Evolutionary conservation across 345 rosid species (phyloP).

Genomic region (Reutealis trisperma): DNA sequence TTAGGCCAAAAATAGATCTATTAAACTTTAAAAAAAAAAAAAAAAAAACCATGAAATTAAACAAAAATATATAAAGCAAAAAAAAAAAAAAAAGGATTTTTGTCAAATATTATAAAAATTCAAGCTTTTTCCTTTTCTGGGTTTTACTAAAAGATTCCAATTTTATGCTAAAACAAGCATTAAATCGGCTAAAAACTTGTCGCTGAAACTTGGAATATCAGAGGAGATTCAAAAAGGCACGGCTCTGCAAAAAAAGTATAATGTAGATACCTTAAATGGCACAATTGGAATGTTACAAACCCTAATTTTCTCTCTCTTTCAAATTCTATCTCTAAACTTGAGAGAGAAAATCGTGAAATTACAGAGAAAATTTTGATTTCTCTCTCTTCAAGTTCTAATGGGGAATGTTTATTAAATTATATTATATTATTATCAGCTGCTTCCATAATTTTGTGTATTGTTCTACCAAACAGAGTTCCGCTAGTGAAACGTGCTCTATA

Average conservation of each 20-base stretch:
- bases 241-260: background rate
- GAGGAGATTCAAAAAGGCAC: conserved; percentile 10
- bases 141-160: background rate
- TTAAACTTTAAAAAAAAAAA: background rate
- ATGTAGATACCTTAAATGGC: conserved; percentile 16
- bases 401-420: too few relatives aligned
- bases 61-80: background rate
- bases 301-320: background rate
- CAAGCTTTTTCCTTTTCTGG: background rate
- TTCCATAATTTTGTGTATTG: background rate
- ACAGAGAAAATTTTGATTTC: background rate
- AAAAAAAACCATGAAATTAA: background rate
- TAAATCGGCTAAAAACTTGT: background rate
- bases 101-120: background rate
- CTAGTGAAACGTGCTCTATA: background rate
- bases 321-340: background rate
- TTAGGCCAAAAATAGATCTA: conserved; percentile 7
- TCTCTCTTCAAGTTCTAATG: background rate
- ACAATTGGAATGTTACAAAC: background rate
- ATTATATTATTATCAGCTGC: background rate
- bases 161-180: background rate
- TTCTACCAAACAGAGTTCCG: background rate
- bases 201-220: conserved; percentile 11
- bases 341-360: background rate
- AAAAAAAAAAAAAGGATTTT: background rate